Percentiles rank a stretch among this genome's conserved stretches.
These are phyloP conservation scores for Leishmania tropica DNA, from an alignment of 208 protist genomes.

Conservation along the genomic window DNA sequence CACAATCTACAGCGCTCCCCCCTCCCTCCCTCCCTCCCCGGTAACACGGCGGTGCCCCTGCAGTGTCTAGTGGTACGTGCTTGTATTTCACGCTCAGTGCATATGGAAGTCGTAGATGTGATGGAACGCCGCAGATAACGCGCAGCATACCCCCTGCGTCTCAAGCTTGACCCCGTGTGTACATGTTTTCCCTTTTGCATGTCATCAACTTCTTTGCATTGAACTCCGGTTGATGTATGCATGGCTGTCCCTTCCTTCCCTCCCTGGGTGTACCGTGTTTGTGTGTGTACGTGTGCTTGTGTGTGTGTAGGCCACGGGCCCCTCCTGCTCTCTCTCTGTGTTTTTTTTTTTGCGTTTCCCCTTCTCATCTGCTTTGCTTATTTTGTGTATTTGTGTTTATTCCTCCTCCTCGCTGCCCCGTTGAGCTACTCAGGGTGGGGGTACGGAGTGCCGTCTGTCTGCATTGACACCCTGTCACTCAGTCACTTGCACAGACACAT, in stretches of 20 bases:
- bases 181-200: neutral
- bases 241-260: neutral
- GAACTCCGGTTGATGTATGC: neutral
- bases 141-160: neutral
- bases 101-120: neutral
- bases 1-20: neutral
- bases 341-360: neutral
- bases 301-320: conserved; percentile 5
- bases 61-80: neutral
- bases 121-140: neutral
- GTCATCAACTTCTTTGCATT: neutral
- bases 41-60: neutral
- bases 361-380: neutral
- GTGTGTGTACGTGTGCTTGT: neutral
- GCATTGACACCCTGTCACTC: neutral
- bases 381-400: neutral
- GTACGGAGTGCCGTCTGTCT: neutral
- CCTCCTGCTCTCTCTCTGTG: conserved; percentile 8
- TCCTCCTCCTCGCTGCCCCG: neutral
- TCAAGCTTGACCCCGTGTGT: neutral
- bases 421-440: neutral
- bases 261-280: neutral
- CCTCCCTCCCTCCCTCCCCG: neutral
- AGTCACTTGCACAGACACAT: neutral
- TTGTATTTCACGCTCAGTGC: neutral